Evolutionary conservation across 1,284 basidiomycete species (phyloP).

Genomic region (Tausonia pullulans): DNA sequence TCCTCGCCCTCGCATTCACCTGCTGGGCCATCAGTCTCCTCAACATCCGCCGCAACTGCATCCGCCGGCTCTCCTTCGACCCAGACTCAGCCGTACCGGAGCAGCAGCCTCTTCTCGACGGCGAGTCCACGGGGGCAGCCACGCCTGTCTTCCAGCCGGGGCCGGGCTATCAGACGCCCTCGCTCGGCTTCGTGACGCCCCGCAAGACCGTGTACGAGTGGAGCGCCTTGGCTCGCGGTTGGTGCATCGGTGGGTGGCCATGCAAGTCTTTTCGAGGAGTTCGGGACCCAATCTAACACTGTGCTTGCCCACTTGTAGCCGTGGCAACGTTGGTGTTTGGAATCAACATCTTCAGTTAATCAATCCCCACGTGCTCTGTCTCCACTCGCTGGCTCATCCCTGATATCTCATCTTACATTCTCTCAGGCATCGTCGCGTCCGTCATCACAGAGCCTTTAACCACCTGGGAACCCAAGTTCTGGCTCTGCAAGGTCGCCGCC

Average conservation of each 20-base stretch:
- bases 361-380: neutral
- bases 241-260: too few species aligned
- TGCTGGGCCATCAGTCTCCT: neutral
- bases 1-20: conserved; percentile 1
- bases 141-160: too few species aligned
- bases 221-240: too few species aligned
- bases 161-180: too few species aligned
- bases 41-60: neutral
- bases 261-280: too few species aligned
- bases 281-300: neutral
- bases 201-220: too few species aligned
- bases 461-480: conserved; percentile 14
- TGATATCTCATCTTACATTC: neutral
- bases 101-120: too few species aligned
- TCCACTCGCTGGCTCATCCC: neutral
- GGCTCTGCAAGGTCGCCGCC: conserved; percentile 6
- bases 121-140: too few species aligned
- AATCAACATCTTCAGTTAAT: conserved; percentile 16
- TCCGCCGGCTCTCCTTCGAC: too few species aligned
- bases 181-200: too few species aligned
- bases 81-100: too few species aligned
- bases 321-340: conserved; percentile 1
- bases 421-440: conserved; percentile 6
- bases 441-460: neutral
- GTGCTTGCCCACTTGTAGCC: neutral